These are phyloP conservation scores for Ambrosiella beaveri DNA, from an alignment of 2,329 filamentous ascomycete genomes.

Conservation along the genomic window DNA sequence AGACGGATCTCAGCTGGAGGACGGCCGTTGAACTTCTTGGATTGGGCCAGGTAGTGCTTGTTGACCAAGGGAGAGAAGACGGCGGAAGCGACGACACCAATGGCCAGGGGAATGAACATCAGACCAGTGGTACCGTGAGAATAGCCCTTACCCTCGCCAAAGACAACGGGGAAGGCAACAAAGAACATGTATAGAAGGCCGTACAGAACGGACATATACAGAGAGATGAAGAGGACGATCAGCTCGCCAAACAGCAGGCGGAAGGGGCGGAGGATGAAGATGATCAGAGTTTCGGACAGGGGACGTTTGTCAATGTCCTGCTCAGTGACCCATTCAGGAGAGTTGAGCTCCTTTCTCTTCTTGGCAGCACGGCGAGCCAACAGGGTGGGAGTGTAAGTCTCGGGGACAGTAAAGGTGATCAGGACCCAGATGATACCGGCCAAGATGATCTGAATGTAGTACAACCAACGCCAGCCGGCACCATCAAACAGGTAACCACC, in stretches of 20 bases:
- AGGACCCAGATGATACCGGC: conserved; percentile 51
- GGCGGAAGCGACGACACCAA: conserved; percentile 51
- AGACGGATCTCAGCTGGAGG: conserved; percentile 64
- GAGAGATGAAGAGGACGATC: conserved; percentile 66
- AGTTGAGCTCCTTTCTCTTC: conserved; percentile 50
- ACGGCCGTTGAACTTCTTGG: conserved; percentile 45
- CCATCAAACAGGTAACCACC: conserved; percentile 61
- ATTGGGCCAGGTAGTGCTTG: conserved; percentile 56
- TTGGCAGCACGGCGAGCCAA: conserved; percentile 53
- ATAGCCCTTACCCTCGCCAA: conserved; percentile 64
- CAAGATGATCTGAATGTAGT: conserved; percentile 73
- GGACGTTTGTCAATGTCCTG: conserved; percentile 60
- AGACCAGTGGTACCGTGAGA: conserved; percentile 56
- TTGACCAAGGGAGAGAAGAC: conserved; percentile 56
- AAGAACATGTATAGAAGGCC: conserved; percentile 64
- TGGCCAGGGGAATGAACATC: conserved; percentile 71
- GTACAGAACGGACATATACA: conserved; percentile 77
- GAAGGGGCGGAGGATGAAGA: conserved; percentile 70
- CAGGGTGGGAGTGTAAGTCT: conserved; percentile 72
- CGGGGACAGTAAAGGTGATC: conserved; percentile 76
- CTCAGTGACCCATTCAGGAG: conserved; percentile 56
- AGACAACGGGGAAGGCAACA: conserved; percentile 53
- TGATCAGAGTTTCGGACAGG: conserved; percentile 46
- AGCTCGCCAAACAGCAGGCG: conserved; percentile 70
- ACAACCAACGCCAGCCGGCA: conserved; percentile 65